Percentiles rank a stretch among this genome's conserved stretches.
phyloP scores from a whole-genome alignment of 2,329 filamentous ascomycete species.

The Fusarium torreyae region DNA sequence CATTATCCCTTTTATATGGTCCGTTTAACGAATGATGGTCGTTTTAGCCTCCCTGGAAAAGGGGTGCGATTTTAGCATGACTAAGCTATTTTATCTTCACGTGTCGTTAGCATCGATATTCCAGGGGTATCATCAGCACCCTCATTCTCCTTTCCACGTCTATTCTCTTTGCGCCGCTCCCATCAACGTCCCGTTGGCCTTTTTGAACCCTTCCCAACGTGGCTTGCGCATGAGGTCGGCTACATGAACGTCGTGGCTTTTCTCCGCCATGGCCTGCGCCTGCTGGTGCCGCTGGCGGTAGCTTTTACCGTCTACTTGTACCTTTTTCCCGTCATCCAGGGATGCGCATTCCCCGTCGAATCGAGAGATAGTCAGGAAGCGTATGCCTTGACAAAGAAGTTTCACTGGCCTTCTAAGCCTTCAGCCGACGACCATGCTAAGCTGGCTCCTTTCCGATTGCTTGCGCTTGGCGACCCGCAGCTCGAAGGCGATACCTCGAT shows the following conservation, averaged over 20 bases:
- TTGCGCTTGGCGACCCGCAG: conserved; percentile 92
- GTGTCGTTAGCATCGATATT: conserved; percentile 30
- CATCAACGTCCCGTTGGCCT: conserved; percentile 23
- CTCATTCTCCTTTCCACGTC: conserved; percentile 23
- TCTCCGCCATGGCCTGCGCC: conserved; percentile 70
- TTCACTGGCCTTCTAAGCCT: conserved; percentile 59
- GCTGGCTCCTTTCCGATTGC: conserved; percentile 84
- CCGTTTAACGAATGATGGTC: conserved; percentile 3
- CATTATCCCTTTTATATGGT: background rate
- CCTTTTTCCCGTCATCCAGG: conserved; percentile 84
- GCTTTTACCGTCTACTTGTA: conserved; percentile 85
- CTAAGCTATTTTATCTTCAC: conserved; percentile 42
- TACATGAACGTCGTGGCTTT: conserved; percentile 69
- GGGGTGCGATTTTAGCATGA: conserved; percentile 28
- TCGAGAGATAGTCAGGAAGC: conserved; percentile 54
- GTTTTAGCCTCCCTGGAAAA: conserved; percentile 23
- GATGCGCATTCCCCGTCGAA: conserved; percentile 82
- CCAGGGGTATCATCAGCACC: conserved; percentile 24
- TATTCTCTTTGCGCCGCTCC: conserved; percentile 25
- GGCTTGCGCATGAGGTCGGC: conserved; percentile 55
- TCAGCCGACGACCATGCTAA: conserved; percentile 45
- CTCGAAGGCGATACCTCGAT: conserved; percentile 93
- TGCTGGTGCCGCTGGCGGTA: conserved; percentile 74
- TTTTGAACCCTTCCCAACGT: conserved; percentile 15
- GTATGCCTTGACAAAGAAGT: conserved; percentile 56